phyloP scores from a whole-genome alignment of 176 grass and related monocot species.

The Carex littledalei region DNA sequence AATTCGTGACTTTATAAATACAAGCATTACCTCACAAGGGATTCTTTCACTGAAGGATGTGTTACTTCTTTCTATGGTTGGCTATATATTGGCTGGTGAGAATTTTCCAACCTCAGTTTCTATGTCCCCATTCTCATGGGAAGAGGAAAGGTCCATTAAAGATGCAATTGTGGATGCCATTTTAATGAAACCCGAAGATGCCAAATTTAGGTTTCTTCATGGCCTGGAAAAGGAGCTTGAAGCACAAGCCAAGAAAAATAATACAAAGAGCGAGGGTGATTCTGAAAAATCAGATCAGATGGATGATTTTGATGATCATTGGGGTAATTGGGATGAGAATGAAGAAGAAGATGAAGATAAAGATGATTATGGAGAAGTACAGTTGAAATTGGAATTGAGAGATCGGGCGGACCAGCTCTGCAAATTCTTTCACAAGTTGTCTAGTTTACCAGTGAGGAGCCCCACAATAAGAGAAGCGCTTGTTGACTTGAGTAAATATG shows the following conservation, averaged over 20 bases:
- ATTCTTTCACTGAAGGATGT: constrained; percentile 87
- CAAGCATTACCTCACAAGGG: constrained; percentile 55
- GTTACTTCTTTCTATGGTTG: constrained; percentile 74
- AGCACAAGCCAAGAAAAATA: constrained; percentile 51
- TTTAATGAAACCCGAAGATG: constrained; percentile 61
- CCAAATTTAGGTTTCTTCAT: constrained; percentile 62
- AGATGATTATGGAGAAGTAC: constrained; percentile 59
- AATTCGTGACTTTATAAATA: constrained; percentile 96
- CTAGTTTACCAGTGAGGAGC: constrained; percentile 70
- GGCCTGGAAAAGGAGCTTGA: constrained; percentile 72
- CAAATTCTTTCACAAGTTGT: constrained; percentile 76
- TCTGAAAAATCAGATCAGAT: constrained; percentile 35
- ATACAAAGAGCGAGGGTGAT: constrained; percentile 30
- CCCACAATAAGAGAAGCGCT: constrained; percentile 60
- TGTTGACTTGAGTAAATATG: constrained; percentile 59
- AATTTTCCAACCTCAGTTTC: constrained; percentile 80
- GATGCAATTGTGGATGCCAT: constrained; percentile 89
- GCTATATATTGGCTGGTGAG: constrained; percentile 91
- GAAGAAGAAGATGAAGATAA: constrained; percentile 55
- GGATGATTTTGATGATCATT: constrained; percentile 92
- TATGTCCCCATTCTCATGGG: constrained; percentile 87
- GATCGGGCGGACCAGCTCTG: constrained; percentile 92
- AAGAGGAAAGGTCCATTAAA: constrained; percentile 89
- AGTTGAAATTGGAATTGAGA: constrained; percentile 85
- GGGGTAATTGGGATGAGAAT: constrained; percentile 88